Evolutionary conservation across 2,329 filamentous ascomycete genomes (phyloP).

Genomic region (Ceratocystis variospora): DNA sequence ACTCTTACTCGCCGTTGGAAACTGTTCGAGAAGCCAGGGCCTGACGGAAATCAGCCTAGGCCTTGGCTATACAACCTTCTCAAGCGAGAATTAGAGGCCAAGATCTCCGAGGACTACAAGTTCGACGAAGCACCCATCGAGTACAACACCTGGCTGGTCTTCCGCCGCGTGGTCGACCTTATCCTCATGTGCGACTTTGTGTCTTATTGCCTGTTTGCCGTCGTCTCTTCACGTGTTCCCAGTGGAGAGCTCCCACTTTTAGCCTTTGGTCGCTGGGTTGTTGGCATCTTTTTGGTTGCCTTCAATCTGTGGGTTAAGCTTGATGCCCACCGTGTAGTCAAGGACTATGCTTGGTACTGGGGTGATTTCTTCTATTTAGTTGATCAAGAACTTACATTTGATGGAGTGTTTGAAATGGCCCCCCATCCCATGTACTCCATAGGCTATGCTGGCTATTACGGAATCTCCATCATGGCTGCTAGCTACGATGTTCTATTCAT

Average conservation of each 20-base stretch:
- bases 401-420: conserved; percentile 97
- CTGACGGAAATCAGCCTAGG: conserved; percentile 66
- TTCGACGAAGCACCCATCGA: conserved; percentile 89
- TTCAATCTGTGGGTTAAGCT: conserved; percentile 99
- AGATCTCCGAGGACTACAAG: conserved; percentile 84
- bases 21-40: conserved; percentile 66
- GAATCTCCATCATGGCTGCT: conserved; percentile 93
- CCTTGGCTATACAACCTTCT: conserved; percentile 72
- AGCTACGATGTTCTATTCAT: conserved; percentile 97
- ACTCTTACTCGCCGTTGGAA: conserved; percentile 75
- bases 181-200: conserved; percentile 98
- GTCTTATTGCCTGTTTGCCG: conserved; percentile 90
- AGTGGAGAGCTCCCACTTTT: conserved; percentile 55
- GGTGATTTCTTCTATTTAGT: conserved; percentile 98
- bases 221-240: conserved; percentile 69
- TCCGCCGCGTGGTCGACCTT: conserved; percentile 86
- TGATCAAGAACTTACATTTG: conserved; percentile 93
- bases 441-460: conserved; percentile 94
- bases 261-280: conserved; percentile 60
- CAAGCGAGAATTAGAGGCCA: conserved; percentile 82
- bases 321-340: conserved; percentile 92
- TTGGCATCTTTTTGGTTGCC: conserved; percentile 63
- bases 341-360: conserved; percentile 99
- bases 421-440: conserved; percentile 99
- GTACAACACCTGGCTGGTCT: conserved; percentile 98